phyloP scores from a whole-genome alignment of 768 basidiomycete genomes.

The Sporobolomyces pararoseus region DNA sequence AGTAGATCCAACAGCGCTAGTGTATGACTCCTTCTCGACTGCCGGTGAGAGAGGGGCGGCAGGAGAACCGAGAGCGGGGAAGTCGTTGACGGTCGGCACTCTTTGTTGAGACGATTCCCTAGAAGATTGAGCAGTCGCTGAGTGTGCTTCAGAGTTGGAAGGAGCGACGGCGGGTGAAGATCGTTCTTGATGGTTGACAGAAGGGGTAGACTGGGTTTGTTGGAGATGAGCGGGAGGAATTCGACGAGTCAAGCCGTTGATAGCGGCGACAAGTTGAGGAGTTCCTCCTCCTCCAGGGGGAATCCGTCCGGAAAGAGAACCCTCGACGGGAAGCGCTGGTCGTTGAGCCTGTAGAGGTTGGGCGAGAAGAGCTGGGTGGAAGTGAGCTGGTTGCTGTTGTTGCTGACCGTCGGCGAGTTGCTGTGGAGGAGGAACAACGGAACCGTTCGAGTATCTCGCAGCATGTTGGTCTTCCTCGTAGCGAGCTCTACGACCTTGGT shows the following conservation, averaged over 20 bases:
- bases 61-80: conserved; percentile 32
- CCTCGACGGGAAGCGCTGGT: not conserved
- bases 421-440: too few species aligned
- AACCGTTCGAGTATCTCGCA: too few species aligned
- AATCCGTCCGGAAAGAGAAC: conserved; percentile 3
- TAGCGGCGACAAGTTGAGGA: conserved; percentile 40
- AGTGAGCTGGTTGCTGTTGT: not conserved
- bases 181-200: not conserved
- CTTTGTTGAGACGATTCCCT: conserved; percentile 4
- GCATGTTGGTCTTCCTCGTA: conserved; percentile 19
- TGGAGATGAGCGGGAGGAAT: conserved; percentile 27
- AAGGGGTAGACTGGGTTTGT: not conserved
- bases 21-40: conserved; percentile 7
- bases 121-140: not conserved
- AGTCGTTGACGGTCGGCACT: conserved; percentile 23
- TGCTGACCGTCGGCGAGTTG: not conserved
- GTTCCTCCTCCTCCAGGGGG: conserved; percentile 25
- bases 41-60: conserved; percentile 9
- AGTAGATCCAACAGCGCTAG: not conserved
- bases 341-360: not conserved
- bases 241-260: conserved; percentile 37
- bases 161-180: not conserved
- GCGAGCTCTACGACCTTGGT: not conserved
- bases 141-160: not conserved
- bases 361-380: not conserved